Evolutionary conservation across 176 grass and related monocot genomes (phyloP), one percentile per base, ranked within the genome.

Genomic region (Chloris gayana): DNA sequence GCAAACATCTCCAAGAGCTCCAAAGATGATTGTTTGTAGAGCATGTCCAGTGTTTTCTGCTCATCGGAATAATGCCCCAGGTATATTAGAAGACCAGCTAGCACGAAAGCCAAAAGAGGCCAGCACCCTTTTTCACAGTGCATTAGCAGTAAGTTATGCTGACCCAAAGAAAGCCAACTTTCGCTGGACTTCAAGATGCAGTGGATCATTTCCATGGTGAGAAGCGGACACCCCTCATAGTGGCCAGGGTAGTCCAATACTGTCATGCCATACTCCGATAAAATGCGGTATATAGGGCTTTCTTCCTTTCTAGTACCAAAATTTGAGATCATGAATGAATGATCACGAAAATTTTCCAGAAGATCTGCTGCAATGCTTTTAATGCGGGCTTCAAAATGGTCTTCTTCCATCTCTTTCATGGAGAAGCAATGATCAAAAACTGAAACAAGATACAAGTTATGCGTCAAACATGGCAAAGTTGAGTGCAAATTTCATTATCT

Each of bases 391-490:
- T 91, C 89, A 17, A 87, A 98, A 25, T 69, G 85, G 12, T 73
- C 88, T 35, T 87, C 90, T 24, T 87, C 75, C 45, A 87, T 69
- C 22, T 80, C 80, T 78, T 94, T 79, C 76, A 91, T 50, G 30
- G 92, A 91, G 74, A 92, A 98, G 81, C 90, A 94, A 62, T 85
- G 83, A 77, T 98, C 92, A 62, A 98, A 94, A 74, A 94, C 92
- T 94, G 87, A 70, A 91, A 85, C 10, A 62, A 68, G 54, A 74
- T 63, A 69, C 47, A 72, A 65, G 29, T 17, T 33, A 37, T 29
- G 49, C 37, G 72, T 86, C 81, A 70, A 83, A 33, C 47, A 82
- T 80, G 19, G 38, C 26, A 27, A 77, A 75, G 9, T 54, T 67
- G 31, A 19, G 49, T 56, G 44, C 38, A 54, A 24, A 68, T 31